Percentiles rank a stretch among this genome's conserved stretches.
Evolutionary conservation across 106 monocot genomes (phyloP).

Genomic region (Chionographis japonica): DNA sequence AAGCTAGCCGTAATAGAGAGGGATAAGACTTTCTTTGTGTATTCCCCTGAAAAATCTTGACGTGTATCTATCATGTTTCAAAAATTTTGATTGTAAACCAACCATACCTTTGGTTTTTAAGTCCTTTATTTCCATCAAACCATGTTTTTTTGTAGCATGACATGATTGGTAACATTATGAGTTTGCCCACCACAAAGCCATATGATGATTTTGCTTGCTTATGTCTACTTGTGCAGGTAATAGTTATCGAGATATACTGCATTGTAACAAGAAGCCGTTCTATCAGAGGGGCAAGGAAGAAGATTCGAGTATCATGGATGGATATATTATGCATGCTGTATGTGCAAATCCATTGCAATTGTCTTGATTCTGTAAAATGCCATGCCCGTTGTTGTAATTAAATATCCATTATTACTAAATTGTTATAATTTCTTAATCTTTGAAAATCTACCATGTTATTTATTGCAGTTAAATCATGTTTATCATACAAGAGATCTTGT

Average conservation of each 20-base stretch:
- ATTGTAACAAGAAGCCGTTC: conserved; percentile 88
- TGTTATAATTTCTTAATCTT: conserved; percentile 11
- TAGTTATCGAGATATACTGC: conserved; percentile 89
- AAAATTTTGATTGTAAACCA: too few species aligned
- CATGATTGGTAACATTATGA: neutral
- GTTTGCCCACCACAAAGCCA: neutral
- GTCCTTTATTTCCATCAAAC: too few species aligned
- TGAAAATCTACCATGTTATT: neutral
- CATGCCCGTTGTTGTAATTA: neutral
- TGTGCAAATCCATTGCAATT: conserved; percentile 14
- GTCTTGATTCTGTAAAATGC: neutral
- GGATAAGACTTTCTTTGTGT: too few species aligned
- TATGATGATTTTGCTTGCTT: neutral
- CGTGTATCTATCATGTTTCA: too few species aligned
- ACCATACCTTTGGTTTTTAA: too few species aligned
- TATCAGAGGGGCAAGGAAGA: conserved; percentile 68
- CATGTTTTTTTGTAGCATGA: neutral
- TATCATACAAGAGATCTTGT: conserved; percentile 65
- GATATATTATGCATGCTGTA: conserved; percentile 94
- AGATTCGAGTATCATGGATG: conserved; percentile 84
- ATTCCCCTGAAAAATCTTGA: too few species aligned
- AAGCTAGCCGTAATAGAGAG: too few species aligned
- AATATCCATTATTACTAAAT: neutral
- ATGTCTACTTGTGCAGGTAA: conserved; percentile 46
- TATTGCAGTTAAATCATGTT: conserved; percentile 84